Evolutionary conservation across 1,284 basidiomycete genomes (phyloP).

Genomic region (Termitomyces sp.): DNA sequence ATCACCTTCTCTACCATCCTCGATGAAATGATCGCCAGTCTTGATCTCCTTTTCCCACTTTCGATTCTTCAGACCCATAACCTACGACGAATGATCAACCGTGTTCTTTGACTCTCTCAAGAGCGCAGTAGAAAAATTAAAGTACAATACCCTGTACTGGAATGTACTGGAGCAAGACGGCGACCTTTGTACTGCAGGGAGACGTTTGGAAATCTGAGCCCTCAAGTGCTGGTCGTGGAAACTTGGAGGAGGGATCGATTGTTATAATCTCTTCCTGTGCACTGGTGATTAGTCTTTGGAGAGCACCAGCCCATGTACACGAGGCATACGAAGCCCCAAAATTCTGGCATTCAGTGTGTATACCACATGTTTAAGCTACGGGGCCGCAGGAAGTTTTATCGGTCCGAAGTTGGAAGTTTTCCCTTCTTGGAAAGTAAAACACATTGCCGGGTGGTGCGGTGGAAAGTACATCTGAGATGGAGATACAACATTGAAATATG

Average conservation of each 20-base stretch:
- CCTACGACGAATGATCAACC: not conserved
- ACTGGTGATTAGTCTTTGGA: not conserved
- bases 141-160: not conserved
- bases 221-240: not conserved
- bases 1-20: slow-evolving; percentile 6
- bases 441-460: not conserved
- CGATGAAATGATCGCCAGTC: not conserved
- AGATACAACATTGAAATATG: not conserved
- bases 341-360: not conserved
- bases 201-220: not conserved
- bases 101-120: not conserved
- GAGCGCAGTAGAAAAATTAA: not conserved
- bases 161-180: too few species aligned
- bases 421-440: not conserved
- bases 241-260: not conserved
- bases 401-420: not conserved
- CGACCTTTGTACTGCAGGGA: not conserved
- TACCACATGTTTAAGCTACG: not conserved
- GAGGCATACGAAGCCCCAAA: not conserved
- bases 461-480: too few species aligned
- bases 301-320: not conserved
- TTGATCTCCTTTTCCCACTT: slow-evolving; percentile 4
- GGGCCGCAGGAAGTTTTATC: not conserved
- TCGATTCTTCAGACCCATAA: not conserved
- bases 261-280: not conserved